phyloP scores from a whole-genome alignment of 345 rosid genomes.

The Boechera retrofracta region DNA sequence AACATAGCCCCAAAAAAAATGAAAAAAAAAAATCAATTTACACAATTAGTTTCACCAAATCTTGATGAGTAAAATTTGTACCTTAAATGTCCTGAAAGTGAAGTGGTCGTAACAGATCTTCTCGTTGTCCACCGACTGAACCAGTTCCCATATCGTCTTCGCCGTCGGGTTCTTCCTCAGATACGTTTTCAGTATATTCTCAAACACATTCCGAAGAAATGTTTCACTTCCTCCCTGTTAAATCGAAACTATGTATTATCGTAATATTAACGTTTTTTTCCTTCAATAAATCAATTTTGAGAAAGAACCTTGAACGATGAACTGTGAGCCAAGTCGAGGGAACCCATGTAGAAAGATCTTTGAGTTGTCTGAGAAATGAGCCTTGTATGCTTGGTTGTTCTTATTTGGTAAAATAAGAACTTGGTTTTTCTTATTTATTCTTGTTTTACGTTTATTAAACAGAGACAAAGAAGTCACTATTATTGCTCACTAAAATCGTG shows the following conservation, averaged over 20 bases:
- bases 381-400: background rate
- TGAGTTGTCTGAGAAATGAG: constrained; percentile 12
- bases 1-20: background rate
- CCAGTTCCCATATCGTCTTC: constrained; percentile 65
- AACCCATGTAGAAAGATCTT: constrained; percentile 17
- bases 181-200: constrained; percentile 61
- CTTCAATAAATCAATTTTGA: background rate
- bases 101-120: constrained; percentile 74
- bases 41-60: background rate
- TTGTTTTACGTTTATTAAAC: too few species aligned
- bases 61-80: constrained; percentile 22
- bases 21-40: background rate
- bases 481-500: too few species aligned
- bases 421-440: constrained; percentile 7
- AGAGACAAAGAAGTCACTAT: too few species aligned
- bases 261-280: background rate
- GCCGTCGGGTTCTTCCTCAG: constrained; percentile 71
- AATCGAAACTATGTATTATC: background rate
- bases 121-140: constrained; percentile 54
- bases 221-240: constrained; percentile 51
- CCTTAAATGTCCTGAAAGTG: constrained; percentile 84
- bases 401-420: too few species aligned
- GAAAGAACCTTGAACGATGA: constrained; percentile 23
- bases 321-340: background rate
- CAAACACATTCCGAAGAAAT: constrained; percentile 64